Percentiles rank a stretch among this genome's conserved stretches.
These are phyloP conservation scores for Cryphonectria japonica DNA, from an alignment of 2,329 filamentous ascomycete species.

Conservation along the genomic window DNA sequence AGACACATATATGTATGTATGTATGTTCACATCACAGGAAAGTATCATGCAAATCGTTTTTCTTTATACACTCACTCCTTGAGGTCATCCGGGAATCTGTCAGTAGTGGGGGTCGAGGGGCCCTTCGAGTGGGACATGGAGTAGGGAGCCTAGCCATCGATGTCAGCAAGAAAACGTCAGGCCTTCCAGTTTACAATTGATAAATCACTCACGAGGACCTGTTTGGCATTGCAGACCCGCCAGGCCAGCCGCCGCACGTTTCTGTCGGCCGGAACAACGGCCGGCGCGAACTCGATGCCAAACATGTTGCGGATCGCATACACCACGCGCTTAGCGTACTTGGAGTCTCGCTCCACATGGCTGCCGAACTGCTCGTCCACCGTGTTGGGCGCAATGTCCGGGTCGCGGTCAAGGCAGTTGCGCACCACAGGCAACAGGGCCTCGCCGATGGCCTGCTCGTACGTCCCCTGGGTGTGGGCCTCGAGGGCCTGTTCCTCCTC, in stretches of 20 bases:
- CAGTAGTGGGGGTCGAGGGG: slow-evolving; percentile 59
- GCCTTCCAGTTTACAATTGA: background rate
- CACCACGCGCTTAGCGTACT: slow-evolving; percentile 87
- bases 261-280: slow-evolving; percentile 90
- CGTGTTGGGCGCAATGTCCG: slow-evolving; percentile 82
- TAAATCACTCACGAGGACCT: slow-evolving; percentile 73
- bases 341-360: slow-evolving; percentile 82
- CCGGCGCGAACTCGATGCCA: slow-evolving; percentile 91
- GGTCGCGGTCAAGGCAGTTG: slow-evolving; percentile 91
- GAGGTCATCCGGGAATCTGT: slow-evolving; percentile 43
- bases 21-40: background rate
- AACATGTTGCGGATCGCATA: slow-evolving; percentile 98
- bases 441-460: slow-evolving; percentile 73
- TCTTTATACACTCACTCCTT: slow-evolving; percentile 5
- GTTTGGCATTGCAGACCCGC: slow-evolving; percentile 94
- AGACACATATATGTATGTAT: background rate
- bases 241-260: slow-evolving; percentile 89
- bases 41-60: too few relatives aligned
- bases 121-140: slow-evolving; percentile 70
- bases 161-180: slow-evolving; percentile 18
- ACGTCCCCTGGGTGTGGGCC: slow-evolving; percentile 58
- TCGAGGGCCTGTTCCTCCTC: slow-evolving; percentile 58
- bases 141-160: slow-evolving; percentile 62
- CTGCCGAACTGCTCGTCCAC: slow-evolving; percentile 83
- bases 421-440: slow-evolving; percentile 81